Conservation (phyloP, 306 rosid genomes). For the Vigna trinervia region DNA sequence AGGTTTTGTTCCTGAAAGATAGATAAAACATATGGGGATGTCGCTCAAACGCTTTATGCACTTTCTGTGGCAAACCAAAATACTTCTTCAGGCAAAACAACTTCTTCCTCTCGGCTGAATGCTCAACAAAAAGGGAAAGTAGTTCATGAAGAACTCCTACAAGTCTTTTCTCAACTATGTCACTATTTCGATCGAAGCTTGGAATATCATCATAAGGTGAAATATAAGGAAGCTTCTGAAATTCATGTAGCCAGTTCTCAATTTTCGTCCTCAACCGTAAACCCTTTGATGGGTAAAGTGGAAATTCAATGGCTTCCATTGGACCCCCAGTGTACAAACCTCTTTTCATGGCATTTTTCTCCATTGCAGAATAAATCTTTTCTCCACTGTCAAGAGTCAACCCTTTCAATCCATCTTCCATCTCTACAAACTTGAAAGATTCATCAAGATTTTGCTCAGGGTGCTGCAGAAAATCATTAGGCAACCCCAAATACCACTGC, state of each 20-base stretch:
- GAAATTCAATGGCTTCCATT: constrained; percentile 72
- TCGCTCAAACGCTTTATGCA: constrained; percentile 86
- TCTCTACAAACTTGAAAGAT: constrained; percentile 71
- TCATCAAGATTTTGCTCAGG: constrained; percentile 68
- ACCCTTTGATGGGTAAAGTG: constrained; percentile 76
- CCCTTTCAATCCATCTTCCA: constrained; percentile 79
- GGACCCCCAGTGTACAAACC: constrained; percentile 60
- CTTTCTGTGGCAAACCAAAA: constrained; percentile 85
- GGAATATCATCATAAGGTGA: constrained; percentile 81
- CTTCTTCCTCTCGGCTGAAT: constrained; percentile 85
- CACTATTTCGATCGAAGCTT: constrained; percentile 63
- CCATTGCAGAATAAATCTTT: constrained; percentile 64
- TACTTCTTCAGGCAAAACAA: constrained; percentile 78
- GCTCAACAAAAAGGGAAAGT: constrained; percentile 80
- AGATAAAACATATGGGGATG: constrained; percentile 83
- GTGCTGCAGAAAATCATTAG: constrained; percentile 62
- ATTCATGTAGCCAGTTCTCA: constrained; percentile 70
- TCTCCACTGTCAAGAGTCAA: constrained; percentile 61
- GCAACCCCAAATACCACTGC: constrained; percentile 94
- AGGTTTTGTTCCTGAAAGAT: constrained; percentile 76
- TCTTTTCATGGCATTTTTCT: constrained; percentile 64
- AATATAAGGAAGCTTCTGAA: constrained; percentile 84
- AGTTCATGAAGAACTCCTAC: constrained; percentile 87
- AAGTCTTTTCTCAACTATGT: constrained; percentile 77
- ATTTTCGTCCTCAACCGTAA: constrained; percentile 84